A percentile compares a stretch with the other conserved stretches of the same genome.
These are phyloP conservation scores for Diacronema lutheri DNA, from an alignment of 78 protist species.

Conservation along the genomic window DNA sequence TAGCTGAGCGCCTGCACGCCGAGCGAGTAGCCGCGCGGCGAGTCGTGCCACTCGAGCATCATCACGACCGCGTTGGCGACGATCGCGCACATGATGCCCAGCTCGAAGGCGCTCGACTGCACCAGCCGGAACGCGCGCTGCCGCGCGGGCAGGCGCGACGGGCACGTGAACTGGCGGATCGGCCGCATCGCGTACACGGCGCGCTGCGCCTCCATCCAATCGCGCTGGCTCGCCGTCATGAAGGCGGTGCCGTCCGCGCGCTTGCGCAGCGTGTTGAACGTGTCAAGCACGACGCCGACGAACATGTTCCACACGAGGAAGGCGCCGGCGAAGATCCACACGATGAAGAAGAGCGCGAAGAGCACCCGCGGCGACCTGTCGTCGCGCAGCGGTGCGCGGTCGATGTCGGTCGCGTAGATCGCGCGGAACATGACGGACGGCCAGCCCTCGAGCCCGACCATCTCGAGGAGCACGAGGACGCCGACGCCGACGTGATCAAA, in stretches of 20 bases:
- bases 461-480: no score
- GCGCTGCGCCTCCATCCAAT: slow-evolving; percentile 10
- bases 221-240: slow-evolving; percentile 13
- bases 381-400: no score
- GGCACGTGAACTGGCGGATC: no score
- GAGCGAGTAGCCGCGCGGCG: not conserved
- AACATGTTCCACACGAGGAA: no score
- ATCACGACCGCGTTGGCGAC: not conserved
- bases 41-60: not conserved
- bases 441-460: no score
- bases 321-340: no score
- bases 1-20: no score
- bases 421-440: not conserved
- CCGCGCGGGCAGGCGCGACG: not conserved
- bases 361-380: no score
- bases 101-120: not conserved
- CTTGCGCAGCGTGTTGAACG: not conserved
- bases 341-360: no score
- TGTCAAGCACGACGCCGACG: no score
- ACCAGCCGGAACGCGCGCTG: not conserved
- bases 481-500: no score
- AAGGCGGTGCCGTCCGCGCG: slow-evolving; percentile 9
- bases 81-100: not conserved
- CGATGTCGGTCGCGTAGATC: not conserved
- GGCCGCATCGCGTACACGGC: not conserved